phyloP scores from a whole-genome alignment of 495 filamentous ascomycete genomes.

The Penicillium subrubescens region DNA sequence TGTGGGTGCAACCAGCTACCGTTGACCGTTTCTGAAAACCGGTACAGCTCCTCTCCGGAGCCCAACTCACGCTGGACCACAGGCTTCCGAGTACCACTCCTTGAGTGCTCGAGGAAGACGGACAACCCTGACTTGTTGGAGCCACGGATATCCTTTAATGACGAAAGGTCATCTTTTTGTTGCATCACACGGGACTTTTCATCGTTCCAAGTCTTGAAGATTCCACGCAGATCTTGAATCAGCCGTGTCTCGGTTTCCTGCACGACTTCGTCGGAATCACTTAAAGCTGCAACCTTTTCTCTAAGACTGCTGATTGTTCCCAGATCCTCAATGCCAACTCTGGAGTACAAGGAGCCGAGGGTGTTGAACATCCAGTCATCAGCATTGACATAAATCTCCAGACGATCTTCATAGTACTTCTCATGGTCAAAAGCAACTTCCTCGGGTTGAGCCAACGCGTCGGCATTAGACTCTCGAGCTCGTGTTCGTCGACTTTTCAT shows the following conservation, averaged over 20 bases:
- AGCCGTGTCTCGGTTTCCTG: slow-evolving; percentile 34
- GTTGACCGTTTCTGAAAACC: slow-evolving; percentile 59
- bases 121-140: slow-evolving; percentile 62
- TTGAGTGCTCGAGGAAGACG: slow-evolving; percentile 79
- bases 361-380: slow-evolving; percentile 78
- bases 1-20: slow-evolving; percentile 57
- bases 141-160: slow-evolving; percentile 46
- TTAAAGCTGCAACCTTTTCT: slow-evolving; percentile 24
- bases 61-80: slow-evolving; percentile 54
- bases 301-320: slow-evolving; percentile 46
- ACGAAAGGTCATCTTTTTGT: slow-evolving; percentile 55
- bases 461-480: slow-evolving; percentile 70
- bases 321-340: slow-evolving; percentile 60
- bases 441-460: slow-evolving; percentile 51
- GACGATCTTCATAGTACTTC: slow-evolving; percentile 70
- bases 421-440: slow-evolving; percentile 61
- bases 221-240: slow-evolving; percentile 54
- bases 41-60: slow-evolving; percentile 56
- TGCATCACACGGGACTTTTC: slow-evolving; percentile 57
- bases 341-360: slow-evolving; percentile 65
- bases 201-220: slow-evolving; percentile 62
- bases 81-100: slow-evolving; percentile 57
- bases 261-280: slow-evolving; percentile 19
- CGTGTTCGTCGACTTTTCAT: slow-evolving; percentile 83
- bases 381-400: slow-evolving; percentile 66